A percentile compares a stretch with the other conserved stretches of the same genome.
phyloP scores from a whole-genome alignment of 495 filamentous ascomycete species.

The Aspergillus nanangensis region DNA sequence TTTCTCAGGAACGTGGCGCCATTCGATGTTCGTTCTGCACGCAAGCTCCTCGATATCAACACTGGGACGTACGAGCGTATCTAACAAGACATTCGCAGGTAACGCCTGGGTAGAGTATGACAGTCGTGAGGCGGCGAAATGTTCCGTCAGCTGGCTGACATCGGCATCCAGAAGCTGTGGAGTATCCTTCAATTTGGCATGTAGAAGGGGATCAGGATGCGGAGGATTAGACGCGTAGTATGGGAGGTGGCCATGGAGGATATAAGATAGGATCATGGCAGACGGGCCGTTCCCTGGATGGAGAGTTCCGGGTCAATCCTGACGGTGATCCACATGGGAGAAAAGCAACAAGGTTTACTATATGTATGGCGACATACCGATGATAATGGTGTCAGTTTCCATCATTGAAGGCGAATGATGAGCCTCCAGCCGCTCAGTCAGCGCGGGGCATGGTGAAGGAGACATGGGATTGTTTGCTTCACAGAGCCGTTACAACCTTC shows the following conservation, averaged over 20 bases:
- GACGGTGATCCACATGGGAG: too few relatives aligned
- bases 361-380: constrained; percentile 34
- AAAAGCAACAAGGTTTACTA: neutral
- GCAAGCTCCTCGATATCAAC: constrained; percentile 53
- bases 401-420: constrained; percentile 33
- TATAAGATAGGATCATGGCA: constrained; percentile 62
- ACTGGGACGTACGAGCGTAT: constrained; percentile 61
- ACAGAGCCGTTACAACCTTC: constrained; percentile 18
- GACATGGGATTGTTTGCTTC: constrained; percentile 15
- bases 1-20: constrained; percentile 47
- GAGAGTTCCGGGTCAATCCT: constrained; percentile 7
- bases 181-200: constrained; percentile 45
- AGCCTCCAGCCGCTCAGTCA: constrained; percentile 23
- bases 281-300: constrained; percentile 58
- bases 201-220: constrained; percentile 58
- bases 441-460: constrained; percentile 32
- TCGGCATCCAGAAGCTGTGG: constrained; percentile 45
- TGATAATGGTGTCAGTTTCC: constrained; percentile 44
- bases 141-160: constrained; percentile 47
- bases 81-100: constrained; percentile 59
- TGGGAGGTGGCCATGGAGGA: constrained; percentile 62
- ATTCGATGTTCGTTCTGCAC: constrained; percentile 49
- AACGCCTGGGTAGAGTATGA: constrained; percentile 64
- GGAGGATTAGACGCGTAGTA: constrained; percentile 48
- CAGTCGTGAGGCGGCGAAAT: constrained; percentile 57